Conservation (phyloP, 192 early-diverging fungal genomes). For the Globomyces pollinis-pini region DNA sequence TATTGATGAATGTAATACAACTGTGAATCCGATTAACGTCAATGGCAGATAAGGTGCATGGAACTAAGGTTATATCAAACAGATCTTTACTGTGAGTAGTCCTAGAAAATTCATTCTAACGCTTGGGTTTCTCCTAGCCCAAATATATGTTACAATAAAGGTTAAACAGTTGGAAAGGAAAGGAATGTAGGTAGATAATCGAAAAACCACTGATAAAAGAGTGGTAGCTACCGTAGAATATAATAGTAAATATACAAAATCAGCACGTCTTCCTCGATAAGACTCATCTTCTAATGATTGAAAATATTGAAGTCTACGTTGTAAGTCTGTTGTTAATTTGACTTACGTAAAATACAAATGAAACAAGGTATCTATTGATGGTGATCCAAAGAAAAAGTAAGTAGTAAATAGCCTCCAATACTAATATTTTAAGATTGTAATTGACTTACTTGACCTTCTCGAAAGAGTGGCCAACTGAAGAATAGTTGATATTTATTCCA, state of each 20-base stretch:
- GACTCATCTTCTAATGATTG: constrained; percentile 91
- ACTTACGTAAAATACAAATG: constrained; percentile 81
- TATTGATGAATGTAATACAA: constrained; percentile 67
- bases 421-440: constrained; percentile 30
- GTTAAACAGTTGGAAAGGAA: constrained; percentile 80
- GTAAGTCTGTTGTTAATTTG: no score
- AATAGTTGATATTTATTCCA: constrained; percentile 74
- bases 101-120: constrained; percentile 84
- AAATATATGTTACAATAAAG: constrained; percentile 86
- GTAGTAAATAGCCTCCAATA: constrained; percentile 89
- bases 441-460: constrained; percentile 34
- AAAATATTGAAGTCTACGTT: constrained; percentile 66
- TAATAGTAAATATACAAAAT: constrained; percentile 87
- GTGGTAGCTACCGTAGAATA: constrained; percentile 41
- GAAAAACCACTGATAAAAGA: background rate
- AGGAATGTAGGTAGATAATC: constrained; percentile 31
- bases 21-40: constrained; percentile 80
- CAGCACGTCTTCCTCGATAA: constrained; percentile 79
- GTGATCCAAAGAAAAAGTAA: constrained; percentile 87
- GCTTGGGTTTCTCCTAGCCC: constrained; percentile 93
- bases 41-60: constrained; percentile 88
- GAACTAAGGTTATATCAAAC: no score
- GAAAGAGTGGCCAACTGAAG: constrained; percentile 64
- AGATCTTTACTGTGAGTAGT: no score
- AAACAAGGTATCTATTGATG: constrained; percentile 87